Conservation (phyloP, 306 rosid species). For the Castanopsis chinensis region DNA sequence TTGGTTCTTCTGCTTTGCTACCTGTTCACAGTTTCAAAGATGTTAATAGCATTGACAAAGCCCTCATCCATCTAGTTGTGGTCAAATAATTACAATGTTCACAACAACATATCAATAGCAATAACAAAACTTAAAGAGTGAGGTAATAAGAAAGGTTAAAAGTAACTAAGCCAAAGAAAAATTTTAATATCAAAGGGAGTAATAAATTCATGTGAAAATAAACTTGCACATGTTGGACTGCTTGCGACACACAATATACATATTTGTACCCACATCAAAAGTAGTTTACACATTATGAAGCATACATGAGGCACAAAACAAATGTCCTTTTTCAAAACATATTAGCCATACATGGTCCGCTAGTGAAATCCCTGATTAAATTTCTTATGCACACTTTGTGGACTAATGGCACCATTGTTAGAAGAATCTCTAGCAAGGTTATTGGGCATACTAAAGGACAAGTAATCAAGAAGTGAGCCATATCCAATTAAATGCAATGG, state of each 20-base stretch:
- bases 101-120: neutral
- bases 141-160: neutral
- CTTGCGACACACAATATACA: neutral
- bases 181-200: neutral
- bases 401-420: neutral
- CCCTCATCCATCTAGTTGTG: neutral
- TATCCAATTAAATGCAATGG: neutral
- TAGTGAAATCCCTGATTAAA: neutral
- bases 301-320: neutral
- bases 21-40: conserved; percentile 43
- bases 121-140: neutral
- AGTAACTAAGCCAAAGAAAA: neutral
- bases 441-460: neutral
- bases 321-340: too few species aligned
- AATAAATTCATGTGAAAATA: neutral
- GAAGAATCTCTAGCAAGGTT: neutral
- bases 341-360: neutral
- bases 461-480: neutral
- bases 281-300: neutral
- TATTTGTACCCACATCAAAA: neutral
- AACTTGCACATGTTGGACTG: neutral
- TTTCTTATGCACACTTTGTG: neutral
- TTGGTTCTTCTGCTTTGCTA: conserved; percentile 70
- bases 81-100: neutral
- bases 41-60: neutral